Percentiles rank a stretch among this genome's conserved stretches.
These are phyloP conservation scores for Suillus placidus DNA, from an alignment of 768 basidiomycete genomes.

Conservation along the genomic window DNA sequence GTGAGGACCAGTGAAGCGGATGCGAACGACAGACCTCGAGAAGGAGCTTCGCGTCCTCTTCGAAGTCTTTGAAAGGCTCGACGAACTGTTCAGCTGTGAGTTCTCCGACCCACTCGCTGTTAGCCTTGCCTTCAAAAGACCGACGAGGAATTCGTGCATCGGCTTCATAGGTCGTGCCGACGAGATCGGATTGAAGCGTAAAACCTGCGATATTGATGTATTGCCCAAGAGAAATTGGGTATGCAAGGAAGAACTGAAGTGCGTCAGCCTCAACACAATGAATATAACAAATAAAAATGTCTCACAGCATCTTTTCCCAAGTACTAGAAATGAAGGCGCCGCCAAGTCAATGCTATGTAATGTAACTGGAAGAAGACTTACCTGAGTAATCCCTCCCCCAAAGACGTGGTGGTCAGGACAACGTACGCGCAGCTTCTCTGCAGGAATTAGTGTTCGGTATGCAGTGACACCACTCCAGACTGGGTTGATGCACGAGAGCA, in stretches of 20 bases:
- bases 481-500: constrained; percentile 50
- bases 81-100: constrained; percentile 49
- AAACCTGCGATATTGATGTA: constrained; percentile 68
- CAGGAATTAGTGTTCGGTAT: constrained; percentile 62
- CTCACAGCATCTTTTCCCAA: constrained; percentile 53
- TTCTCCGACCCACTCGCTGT: constrained; percentile 54
- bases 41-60: constrained; percentile 59
- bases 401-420: constrained; percentile 52
- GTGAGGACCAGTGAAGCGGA: neutral
- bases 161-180: constrained; percentile 44
- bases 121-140: constrained; percentile 22
- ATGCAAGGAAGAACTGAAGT: constrained; percentile 58
- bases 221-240: constrained; percentile 60
- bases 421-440: constrained; percentile 45
- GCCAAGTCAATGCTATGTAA: constrained; percentile 3
- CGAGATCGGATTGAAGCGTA: constrained; percentile 50
- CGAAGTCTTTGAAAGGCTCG: constrained; percentile 52
- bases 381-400: constrained; percentile 47
- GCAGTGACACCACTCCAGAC: constrained; percentile 61
- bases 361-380: constrained; percentile 25
- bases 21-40: constrained; percentile 46
- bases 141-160: constrained; percentile 18
- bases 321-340: constrained; percentile 44
- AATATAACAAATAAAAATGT: neutral
- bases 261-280: neutral